phyloP scores from a whole-genome alignment of 345 rosid genomes.

The Boechera divaricarpa region DNA sequence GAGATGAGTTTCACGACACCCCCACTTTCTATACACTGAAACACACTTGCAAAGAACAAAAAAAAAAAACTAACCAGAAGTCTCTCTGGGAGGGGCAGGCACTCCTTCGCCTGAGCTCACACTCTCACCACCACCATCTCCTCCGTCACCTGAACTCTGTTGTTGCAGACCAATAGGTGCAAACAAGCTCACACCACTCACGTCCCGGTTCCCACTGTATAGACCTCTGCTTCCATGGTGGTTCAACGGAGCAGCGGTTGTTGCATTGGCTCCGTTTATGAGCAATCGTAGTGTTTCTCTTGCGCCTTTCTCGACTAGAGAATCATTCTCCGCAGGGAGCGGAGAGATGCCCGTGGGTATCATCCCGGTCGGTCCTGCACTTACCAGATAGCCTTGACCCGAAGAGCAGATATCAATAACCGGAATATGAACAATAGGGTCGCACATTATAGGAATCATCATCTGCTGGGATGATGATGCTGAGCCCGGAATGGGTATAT shows the following conservation, averaged over 20 bases:
- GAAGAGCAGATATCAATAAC: constrained; percentile 91
- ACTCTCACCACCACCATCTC: constrained; percentile 35
- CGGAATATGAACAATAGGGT: constrained; percentile 91
- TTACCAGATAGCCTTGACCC: constrained; percentile 92
- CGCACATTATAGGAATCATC: constrained; percentile 89
- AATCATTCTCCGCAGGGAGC: constrained; percentile 58
- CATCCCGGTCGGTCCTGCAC: constrained; percentile 66
- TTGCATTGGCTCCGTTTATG: constrained; percentile 63
- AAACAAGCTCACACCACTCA: constrained; percentile 55
- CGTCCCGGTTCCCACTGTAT: constrained; percentile 59
- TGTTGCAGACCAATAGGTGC: constrained; percentile 50
- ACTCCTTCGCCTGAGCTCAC: constrained; percentile 44
- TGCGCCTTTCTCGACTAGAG: constrained; percentile 82
- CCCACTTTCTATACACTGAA: constrained; percentile 36
- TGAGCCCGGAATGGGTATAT: constrained; percentile 58
- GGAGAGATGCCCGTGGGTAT: constrained; percentile 72
- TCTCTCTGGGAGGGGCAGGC: constrained; percentile 33
- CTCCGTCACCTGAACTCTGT: constrained; percentile 19
- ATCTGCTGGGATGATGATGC: constrained; percentile 53
- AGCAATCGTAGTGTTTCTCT: constrained; percentile 91
- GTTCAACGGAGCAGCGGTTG: constrained; percentile 50
- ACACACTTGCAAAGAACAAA: constrained; percentile 1
- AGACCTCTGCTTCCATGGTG: constrained; percentile 71
- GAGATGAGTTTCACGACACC: constrained; percentile 14
- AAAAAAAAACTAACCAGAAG: constrained; percentile 39